A percentile compares a stretch with the other conserved stretches of the same genome.
These are phyloP conservation scores for Ophiostoma fasciatum DNA, from an alignment of 2,329 filamentous ascomycete genomes.

Conservation along the genomic window DNA sequence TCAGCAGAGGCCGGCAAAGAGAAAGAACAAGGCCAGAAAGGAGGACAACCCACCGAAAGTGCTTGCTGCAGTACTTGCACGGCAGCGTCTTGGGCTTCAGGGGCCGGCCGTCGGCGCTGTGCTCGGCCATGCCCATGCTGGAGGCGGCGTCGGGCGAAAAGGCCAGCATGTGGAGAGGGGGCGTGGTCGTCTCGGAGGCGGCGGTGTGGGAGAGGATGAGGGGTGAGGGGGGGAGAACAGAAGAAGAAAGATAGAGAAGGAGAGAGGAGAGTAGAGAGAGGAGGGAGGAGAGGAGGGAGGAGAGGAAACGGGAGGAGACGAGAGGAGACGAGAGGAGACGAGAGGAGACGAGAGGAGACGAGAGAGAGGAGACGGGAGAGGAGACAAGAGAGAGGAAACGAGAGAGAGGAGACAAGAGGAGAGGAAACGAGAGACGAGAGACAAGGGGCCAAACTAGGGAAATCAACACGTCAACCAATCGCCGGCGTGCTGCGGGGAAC, in stretches of 20 bases:
- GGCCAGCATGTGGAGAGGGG: conserved; percentile 28
- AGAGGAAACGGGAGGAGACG: background rate
- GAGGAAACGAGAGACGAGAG: too few relatives aligned
- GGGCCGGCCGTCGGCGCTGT: conserved; percentile 35
- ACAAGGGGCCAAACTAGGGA: too few relatives aligned
- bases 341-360: background rate
- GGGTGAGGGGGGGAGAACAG: conserved; percentile 1
- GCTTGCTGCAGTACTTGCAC: conserved; percentile 48
- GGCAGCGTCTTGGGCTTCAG: conserved; percentile 47
- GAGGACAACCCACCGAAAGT: conserved; percentile 37
- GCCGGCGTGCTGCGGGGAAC: too few relatives aligned
- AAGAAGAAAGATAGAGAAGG: background rate
- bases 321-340: background rate
- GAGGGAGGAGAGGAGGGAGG: background rate
- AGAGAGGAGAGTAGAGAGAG: background rate
- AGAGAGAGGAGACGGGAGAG: background rate
- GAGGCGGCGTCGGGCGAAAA: conserved; percentile 34
- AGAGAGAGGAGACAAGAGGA: background rate
- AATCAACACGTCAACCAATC: too few relatives aligned
- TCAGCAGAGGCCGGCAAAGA: too few relatives aligned
- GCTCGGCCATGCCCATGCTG: conserved; percentile 24
- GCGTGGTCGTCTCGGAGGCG: too few relatives aligned
- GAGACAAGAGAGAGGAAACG: background rate
- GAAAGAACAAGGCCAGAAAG: conserved; percentile 12
- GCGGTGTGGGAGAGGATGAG: background rate